phyloP scores from a whole-genome alignment of 139 green algal species.

The Asterochloris sp. region DNA sequence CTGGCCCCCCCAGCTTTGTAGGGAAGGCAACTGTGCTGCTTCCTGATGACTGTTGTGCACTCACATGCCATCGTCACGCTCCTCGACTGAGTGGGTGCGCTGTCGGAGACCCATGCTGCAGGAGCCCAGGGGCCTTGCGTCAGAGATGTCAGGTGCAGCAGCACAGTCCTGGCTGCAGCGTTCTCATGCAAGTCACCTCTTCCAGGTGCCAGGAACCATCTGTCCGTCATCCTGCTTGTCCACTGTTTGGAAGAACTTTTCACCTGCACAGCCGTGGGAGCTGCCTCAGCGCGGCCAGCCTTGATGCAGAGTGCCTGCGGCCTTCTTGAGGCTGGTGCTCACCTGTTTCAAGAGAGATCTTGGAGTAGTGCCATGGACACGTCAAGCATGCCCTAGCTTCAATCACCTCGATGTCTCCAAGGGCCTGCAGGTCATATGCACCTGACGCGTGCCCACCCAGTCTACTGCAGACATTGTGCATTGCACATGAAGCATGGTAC shows the following conservation, averaged over 20 bases:
- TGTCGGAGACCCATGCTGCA: conserved; percentile 16
- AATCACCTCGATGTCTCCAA: conserved; percentile 52
- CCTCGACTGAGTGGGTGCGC: conserved; percentile 18
- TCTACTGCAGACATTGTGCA: neutral
- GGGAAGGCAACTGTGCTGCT: too few species aligned
- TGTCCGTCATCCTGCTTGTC: neutral
- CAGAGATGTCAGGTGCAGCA: conserved; percentile 8
- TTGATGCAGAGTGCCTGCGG: too few species aligned
- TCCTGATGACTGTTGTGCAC: neutral
- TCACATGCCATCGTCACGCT: conserved; percentile 13
- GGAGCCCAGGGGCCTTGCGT: too few species aligned
- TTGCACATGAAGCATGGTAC: neutral
- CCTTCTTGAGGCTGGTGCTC: too few species aligned
- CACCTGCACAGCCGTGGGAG: neutral
- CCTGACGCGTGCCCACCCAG: neutral
- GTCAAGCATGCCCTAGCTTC: conserved; percentile 18
- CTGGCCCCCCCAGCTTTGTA: too few species aligned
- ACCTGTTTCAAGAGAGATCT: neutral
- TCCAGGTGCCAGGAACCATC: neutral
- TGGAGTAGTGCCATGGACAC: conserved; percentile 28
- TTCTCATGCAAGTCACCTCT: neutral
- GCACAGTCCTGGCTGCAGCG: neutral
- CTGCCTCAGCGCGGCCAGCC: too few species aligned
- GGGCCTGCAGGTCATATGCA: conserved; percentile 25
- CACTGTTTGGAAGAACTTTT: neutral